Evolutionary conservation across 148 eudicot species (phyloP).

Genomic region (Fagopyrum esculentum): DNA sequence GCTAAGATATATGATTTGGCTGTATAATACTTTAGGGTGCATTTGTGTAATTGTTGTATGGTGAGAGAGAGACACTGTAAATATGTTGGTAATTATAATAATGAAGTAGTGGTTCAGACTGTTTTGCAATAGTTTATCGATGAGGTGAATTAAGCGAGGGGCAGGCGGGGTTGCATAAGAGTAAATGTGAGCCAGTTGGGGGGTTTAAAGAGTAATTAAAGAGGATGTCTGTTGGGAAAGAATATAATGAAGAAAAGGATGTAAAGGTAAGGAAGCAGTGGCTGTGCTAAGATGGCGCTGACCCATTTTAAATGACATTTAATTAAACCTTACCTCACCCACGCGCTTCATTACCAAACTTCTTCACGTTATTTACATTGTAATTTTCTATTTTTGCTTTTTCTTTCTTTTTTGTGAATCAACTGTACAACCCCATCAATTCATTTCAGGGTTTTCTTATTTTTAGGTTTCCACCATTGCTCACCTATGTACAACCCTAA

Average conservation of each 20-base stretch:
- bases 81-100: neutral
- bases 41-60: constrained; percentile 1
- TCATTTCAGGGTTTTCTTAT: no score
- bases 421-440: no score
- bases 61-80: constrained; percentile 5
- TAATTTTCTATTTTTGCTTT: neutral
- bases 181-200: neutral
- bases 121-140: neutral
- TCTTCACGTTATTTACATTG: neutral
- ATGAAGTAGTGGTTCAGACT: neutral
- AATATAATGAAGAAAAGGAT: neutral
- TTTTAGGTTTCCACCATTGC: no score
- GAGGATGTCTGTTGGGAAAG: constrained; percentile 1
- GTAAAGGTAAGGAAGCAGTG: neutral
- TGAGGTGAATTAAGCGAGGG: neutral
- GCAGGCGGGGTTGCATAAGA: neutral
- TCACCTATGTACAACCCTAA: no score
- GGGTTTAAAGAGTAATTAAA: neutral
- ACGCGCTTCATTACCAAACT: neutral
- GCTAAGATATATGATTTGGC: neutral
- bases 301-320: neutral
- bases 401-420: neutral
- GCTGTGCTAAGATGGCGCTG: constrained; percentile 7
- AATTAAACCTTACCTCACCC: neutral
- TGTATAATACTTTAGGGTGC: constrained; percentile 9